Evolutionary conservation across 1,284 basidiomycete genomes (phyloP).

Genomic region (Hypsizygus ulmarius): DNA sequence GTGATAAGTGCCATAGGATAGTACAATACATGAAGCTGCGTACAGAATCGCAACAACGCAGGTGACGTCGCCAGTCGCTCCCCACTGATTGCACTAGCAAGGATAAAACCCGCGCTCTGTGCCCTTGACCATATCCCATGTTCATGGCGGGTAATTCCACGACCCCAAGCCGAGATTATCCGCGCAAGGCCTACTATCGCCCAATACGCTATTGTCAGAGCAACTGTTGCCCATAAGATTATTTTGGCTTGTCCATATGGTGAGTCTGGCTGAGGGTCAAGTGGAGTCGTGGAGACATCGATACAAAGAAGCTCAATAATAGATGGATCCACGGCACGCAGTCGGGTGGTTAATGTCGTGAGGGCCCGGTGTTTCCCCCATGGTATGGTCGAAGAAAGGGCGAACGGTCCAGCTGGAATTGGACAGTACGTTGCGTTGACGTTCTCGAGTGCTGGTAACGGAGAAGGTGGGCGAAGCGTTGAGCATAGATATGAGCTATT

Average conservation of each 20-base stretch:
- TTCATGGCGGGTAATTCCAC: constrained; percentile 59
- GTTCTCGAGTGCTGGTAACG: constrained; percentile 44
- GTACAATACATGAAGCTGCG: constrained; percentile 16
- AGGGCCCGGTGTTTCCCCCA: constrained; percentile 71
- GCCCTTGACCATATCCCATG: constrained; percentile 63
- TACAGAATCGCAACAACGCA: constrained; percentile 86
- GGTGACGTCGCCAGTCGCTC: constrained; percentile 84
- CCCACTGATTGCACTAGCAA: constrained; percentile 91
- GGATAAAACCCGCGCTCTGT: constrained; percentile 81
- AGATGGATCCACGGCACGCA: constrained; percentile 87
- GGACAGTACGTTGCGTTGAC: constrained; percentile 67
- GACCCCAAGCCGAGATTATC: constrained; percentile 78
- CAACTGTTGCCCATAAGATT: constrained; percentile 83
- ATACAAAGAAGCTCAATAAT: constrained; percentile 80
- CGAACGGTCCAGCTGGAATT: constrained; percentile 72
- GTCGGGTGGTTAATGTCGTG: constrained; percentile 79
- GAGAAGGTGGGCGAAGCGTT: constrained; percentile 71
- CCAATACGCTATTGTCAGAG: constrained; percentile 80
- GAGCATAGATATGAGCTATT: constrained; percentile 76
- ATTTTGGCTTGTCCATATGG: constrained; percentile 74
- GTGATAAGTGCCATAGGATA: constrained; percentile 15
- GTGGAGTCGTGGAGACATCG: constrained; percentile 77
- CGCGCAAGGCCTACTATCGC: constrained; percentile 76
- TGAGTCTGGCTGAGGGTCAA: constrained; percentile 48
- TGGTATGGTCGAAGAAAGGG: constrained; percentile 75